Evolutionary conservation across 345 rosid genomes (phyloP).

Genomic region (Aurinia saxatilis): DNA sequence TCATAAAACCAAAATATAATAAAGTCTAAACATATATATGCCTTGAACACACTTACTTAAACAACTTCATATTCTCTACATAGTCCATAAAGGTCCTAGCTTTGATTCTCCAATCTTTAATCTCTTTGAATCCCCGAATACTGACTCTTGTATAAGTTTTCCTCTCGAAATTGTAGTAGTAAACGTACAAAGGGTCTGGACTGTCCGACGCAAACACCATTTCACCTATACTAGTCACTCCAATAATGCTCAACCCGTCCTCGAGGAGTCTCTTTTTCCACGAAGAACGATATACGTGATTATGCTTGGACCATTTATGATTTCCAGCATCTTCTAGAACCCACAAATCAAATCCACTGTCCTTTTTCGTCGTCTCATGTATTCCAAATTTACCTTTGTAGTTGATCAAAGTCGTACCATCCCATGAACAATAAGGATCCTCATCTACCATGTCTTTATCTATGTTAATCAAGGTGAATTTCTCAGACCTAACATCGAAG

Average conservation of each 20-base stretch:
- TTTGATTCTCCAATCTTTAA: background rate
- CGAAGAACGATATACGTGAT: background rate
- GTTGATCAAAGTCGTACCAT: background rate
- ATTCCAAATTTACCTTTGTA: background rate
- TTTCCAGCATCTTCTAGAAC: background rate
- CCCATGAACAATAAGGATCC: background rate
- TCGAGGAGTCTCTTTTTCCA: background rate
- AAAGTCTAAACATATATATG: no score
- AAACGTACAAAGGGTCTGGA: background rate
- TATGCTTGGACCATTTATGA: background rate
- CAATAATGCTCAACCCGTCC: background rate
- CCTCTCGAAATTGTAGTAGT: background rate
- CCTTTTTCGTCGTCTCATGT: background rate
- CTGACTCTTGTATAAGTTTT: background rate
- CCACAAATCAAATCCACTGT: background rate
- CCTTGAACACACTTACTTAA: background rate
- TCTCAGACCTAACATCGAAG: background rate
- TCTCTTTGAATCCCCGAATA: background rate
- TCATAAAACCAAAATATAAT: no score
- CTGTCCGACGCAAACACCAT: background rate
- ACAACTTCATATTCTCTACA: background rate
- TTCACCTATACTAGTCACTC: background rate
- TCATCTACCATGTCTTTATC: background rate
- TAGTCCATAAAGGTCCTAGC: background rate
- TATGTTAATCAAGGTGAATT: background rate